phyloP scores from a whole-genome alignment of 1,139 yeast genomes.

The Meyerozyma guilliermondii region DNA sequence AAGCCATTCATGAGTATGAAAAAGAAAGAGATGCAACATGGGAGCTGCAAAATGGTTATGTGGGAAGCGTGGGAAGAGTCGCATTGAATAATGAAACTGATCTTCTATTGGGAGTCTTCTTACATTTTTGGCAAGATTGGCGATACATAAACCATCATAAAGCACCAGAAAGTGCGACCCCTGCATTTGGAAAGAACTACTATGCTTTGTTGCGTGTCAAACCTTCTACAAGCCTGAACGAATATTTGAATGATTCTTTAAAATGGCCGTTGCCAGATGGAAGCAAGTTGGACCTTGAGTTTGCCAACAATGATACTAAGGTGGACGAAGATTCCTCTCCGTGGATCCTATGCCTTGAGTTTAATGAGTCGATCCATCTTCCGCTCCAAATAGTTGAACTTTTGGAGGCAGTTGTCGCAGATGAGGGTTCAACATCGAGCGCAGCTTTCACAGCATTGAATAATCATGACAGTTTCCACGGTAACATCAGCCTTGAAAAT shows the following conservation, averaged over 20 bases:
- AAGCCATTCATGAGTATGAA: conserved; percentile 20
- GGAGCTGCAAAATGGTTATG: conserved; percentile 19
- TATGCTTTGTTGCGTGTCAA: background rate
- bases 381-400: conserved; percentile 28
- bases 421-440: background rate
- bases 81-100: conserved; percentile 18
- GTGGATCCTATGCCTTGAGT: conserved; percentile 19
- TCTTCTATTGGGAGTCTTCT: conserved; percentile 28
- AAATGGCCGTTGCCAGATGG: conserved; percentile 15
- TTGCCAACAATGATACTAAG: conserved; percentile 11
- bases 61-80: conserved; percentile 25
- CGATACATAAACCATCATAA: conserved; percentile 17
- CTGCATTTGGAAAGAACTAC: background rate
- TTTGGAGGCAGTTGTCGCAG: conserved; percentile 16
- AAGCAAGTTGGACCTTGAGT: conserved; percentile 9
- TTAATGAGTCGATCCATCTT: conserved; percentile 22
- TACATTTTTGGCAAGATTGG: conserved; percentile 35
- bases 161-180: background rate
- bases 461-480: conserved; percentile 11
- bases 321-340: conserved; percentile 3
- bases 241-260: conserved; percentile 18
- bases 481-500: conserved; percentile 3
- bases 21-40: conserved; percentile 11
- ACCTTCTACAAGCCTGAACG: conserved; percentile 6
- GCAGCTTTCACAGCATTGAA: conserved; percentile 15